Evolutionary conservation across 306 rosid species (phyloP).

Genomic region (Vicia villosa): DNA sequence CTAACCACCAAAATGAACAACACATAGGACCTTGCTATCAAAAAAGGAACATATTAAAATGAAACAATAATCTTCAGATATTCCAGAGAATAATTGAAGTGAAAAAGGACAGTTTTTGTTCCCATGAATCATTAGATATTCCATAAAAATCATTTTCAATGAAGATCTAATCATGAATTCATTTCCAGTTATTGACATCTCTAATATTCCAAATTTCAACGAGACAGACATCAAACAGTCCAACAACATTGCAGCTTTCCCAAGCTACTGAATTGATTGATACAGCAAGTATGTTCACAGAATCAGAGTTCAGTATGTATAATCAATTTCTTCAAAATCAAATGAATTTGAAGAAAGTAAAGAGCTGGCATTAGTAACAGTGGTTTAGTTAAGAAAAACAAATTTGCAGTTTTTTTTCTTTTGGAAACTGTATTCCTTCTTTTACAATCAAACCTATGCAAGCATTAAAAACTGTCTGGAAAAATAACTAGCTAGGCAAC

Average conservation of each 20-base stretch:
- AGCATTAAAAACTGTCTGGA: conserved; percentile 38
- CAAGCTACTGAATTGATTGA: conserved; percentile 26
- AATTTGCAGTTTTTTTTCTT: conserved; percentile 34
- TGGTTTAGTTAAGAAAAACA: conserved; percentile 39
- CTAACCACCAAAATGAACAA: too few relatives aligned
- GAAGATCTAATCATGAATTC: conserved; percentile 17
- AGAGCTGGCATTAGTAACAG: conserved; percentile 36
- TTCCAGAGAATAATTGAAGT: conserved; percentile 13
- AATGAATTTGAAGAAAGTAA: conserved; percentile 58
- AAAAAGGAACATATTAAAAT: neutral
- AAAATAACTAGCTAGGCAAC: conserved; percentile 47
- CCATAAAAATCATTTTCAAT: too few relatives aligned
- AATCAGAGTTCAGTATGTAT: conserved; percentile 20
- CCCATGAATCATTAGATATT: too few relatives aligned
- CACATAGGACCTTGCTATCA: too few relatives aligned
- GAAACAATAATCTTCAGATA: conserved; percentile 34
- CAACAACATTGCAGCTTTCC: conserved; percentile 27
- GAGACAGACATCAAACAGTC: conserved; percentile 13
- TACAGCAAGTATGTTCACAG: conserved; percentile 9
- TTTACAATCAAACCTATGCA: conserved; percentile 40
- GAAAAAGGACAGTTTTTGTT: neutral
- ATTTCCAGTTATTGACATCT: neutral
- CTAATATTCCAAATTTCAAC: neutral
- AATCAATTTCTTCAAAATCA: conserved; percentile 56
- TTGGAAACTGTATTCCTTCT: conserved; percentile 31